Percentiles rank a stretch among this genome's conserved stretches.
phyloP scores from a whole-genome alignment of 805 yeast species.

The Pichia eremophila region DNA sequence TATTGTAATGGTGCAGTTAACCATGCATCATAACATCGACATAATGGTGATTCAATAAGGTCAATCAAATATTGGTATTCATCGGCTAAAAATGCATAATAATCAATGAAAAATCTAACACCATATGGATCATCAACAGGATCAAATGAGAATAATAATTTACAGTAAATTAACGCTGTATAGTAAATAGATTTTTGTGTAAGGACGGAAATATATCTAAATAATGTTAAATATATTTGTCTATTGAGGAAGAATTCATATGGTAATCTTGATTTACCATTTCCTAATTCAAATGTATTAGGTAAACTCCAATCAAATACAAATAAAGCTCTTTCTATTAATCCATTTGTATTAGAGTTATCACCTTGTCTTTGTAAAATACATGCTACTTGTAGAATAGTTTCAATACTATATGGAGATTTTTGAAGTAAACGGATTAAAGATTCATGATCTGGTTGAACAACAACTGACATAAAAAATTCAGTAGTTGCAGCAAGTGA shows the following conservation, averaged over 20 bases:
- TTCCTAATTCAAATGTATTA: constrained; percentile 46
- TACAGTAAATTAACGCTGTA: constrained; percentile 72
- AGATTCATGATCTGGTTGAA: constrained; percentile 74
- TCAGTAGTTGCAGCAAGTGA: constrained; percentile 32
- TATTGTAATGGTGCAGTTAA: constrained; percentile 62
- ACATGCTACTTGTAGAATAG: constrained; percentile 70
- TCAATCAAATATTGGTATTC: constrained; percentile 56
- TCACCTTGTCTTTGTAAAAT: constrained; percentile 72
- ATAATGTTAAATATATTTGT: constrained; percentile 63
- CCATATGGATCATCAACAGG: constrained; percentile 83
- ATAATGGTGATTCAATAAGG: constrained; percentile 46
- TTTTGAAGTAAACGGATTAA: constrained; percentile 48
- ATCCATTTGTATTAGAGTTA: constrained; percentile 59
- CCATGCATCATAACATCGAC: constrained; percentile 55
- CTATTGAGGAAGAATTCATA: constrained; percentile 68
- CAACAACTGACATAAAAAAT: constrained; percentile 49
- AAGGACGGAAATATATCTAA: constrained; percentile 59
- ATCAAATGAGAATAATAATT: constrained; percentile 51
- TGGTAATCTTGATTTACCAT: constrained; percentile 59
- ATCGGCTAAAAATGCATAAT: constrained; percentile 57
- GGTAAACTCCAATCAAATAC: constrained; percentile 70
- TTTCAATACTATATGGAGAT: constrained; percentile 67
- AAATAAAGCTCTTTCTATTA: constrained; percentile 69
- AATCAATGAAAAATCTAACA: constrained; percentile 73
- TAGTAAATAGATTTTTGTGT: constrained; percentile 69